Conservation (phyloP, 2,329 filamentous ascomycete species). For the Colletotrichum spinosum region DNA sequence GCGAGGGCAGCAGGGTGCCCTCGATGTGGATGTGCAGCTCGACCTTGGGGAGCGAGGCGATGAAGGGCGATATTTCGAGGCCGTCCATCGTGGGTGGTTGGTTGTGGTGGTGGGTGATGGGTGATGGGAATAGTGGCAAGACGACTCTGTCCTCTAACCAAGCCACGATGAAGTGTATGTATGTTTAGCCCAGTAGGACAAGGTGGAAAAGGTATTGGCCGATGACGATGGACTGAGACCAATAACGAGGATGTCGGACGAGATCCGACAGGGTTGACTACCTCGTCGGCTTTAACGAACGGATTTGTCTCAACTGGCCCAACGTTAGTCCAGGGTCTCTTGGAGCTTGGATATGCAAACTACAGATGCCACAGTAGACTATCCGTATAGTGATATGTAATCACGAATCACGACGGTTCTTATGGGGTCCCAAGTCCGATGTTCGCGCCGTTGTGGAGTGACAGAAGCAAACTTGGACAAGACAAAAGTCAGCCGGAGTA, state of each 20-base stretch:
- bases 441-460: constrained; percentile 19
- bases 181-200: too few relatives aligned
- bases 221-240: too few relatives aligned
- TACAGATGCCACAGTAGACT: too few relatives aligned
- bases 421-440: constrained; percentile 12
- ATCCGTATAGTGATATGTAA: not conserved
- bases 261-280: not conserved
- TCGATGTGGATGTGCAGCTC: constrained; percentile 87
- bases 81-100: constrained; percentile 42
- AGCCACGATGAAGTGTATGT: too few relatives aligned
- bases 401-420: not conserved
- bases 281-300: not conserved
- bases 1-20: constrained; percentile 75
- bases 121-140: not conserved
- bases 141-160: too few relatives aligned
- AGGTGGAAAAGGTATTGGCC: too few relatives aligned
- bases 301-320: not conserved
- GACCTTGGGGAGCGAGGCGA: constrained; percentile 78
- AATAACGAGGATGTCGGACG: not conserved
- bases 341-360: not conserved
- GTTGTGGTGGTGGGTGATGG: not conserved
- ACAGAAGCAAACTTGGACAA: constrained; percentile 16
- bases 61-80: constrained; percentile 57
- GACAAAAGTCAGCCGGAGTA: not conserved
- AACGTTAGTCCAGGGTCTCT: not conserved